Base-by-base conservation (phyloP, 2,329 filamentous ascomycete species). In the Apiospora koreana region DNA sequence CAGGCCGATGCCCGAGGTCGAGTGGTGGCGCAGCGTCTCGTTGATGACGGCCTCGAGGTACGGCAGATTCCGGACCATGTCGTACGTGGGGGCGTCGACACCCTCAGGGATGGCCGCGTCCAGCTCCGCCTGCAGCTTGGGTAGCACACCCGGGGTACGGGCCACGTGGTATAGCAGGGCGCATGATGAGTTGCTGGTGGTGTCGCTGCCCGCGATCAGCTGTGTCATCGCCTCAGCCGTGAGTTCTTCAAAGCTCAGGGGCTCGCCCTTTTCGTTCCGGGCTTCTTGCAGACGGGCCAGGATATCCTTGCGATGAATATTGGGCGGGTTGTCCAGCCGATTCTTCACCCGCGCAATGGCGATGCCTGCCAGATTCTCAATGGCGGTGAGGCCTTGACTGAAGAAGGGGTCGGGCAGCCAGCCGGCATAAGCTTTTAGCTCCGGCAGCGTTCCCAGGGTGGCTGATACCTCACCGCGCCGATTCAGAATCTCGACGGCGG, bases 161-260 rank as follows among this genome's bases (percentile, higher is more conserved):
- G 91, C 84, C 41, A 89, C 90, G 84, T 94, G 93, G 83, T 91
- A 97, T 0, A 97, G 86, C 46, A 97, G 86, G 0, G 94, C 94
- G 77, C 94, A 97, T 2, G 92, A 92, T 0, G 94, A 92, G 82
- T 94, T 94, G 68, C 89, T 92, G 0, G 92, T 94, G 0, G 93
- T 94, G 80, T 94, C 93, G 58, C 87, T 91, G 35, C 92, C 93
- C 1, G 93, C 92, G 75, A 94, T 97, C 54, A 97, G 87, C 80
- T 97, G 94, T 0, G 94, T 97, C 35, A 97, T 84, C 0, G 94
- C 94, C 82, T 97, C 95, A 45, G 94, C 94, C 0, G 94, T 97
- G 68, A 97, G 86, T 79, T 97, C 94, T 75, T 92, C 88, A 35
- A 93, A 88, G 5, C 93, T 91, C 0, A 97, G 87, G 14, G 89